Conservation (phyloP, 768 basidiomycete species). For the Pleurotus djamor region DNA sequence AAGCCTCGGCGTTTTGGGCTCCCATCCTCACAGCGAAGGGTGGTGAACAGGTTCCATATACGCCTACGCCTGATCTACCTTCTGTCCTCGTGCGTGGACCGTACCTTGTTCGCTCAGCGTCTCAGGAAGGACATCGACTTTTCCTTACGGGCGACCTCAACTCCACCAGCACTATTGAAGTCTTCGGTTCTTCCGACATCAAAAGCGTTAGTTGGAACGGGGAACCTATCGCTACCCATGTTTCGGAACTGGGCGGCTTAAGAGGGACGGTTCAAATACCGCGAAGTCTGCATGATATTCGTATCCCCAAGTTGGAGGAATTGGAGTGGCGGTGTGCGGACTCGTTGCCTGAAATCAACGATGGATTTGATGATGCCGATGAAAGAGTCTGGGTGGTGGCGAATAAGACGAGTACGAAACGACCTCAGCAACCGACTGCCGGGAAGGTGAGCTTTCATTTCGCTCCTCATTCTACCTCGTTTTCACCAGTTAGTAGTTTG, state of each 20-base stretch:
- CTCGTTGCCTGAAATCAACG: conserved; percentile 57
- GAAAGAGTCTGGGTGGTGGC: conserved; percentile 45
- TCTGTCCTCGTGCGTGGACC: conserved; percentile 30
- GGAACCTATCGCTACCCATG: conserved; percentile 23
- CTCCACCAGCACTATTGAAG: conserved; percentile 44
- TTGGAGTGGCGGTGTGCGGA: conserved; percentile 57
- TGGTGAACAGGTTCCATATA: conserved; percentile 21
- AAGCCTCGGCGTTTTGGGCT: conserved; percentile 60
- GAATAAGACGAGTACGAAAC: conserved; percentile 55
- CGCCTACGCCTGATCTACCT: conserved; percentile 21
- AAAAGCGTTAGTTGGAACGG: conserved; percentile 63
- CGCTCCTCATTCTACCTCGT: neutral
- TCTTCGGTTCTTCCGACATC: conserved; percentile 48
- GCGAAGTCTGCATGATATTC: conserved; percentile 19
- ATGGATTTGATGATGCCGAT: conserved; percentile 48
- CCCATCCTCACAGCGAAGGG: conserved; percentile 38
- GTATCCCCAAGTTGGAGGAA: conserved; percentile 34
- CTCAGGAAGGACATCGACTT: conserved; percentile 18
- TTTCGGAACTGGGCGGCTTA: conserved; percentile 25
- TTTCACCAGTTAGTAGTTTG: conserved; percentile 15
- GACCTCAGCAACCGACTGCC: conserved; percentile 52
- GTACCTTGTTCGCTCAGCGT: conserved; percentile 29
- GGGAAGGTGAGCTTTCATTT: conserved; percentile 44
- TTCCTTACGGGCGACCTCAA: conserved; percentile 53
- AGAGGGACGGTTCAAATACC: conserved; percentile 36